phyloP scores from a whole-genome alignment of 2,329 filamentous ascomycete genomes.

The Aspergillus cejpii region DNA sequence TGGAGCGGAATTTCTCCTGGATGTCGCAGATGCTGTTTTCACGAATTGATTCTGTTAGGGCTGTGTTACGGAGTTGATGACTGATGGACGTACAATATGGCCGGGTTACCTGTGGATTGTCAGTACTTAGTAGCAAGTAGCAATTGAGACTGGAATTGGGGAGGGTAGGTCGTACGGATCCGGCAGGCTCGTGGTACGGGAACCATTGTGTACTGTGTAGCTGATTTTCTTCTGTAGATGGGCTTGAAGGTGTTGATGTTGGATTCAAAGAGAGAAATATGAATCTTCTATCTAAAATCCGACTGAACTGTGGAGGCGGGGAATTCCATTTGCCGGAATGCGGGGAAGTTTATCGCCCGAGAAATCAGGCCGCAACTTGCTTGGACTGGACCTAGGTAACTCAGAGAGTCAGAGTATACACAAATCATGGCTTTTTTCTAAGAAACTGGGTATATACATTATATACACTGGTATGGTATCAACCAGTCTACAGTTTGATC shows the following conservation, averaged over 20 bases:
- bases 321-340: conserved; percentile 10
- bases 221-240: background rate
- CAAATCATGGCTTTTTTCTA: background rate
- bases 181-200: conserved; percentile 17
- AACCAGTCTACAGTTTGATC: conserved; percentile 21
- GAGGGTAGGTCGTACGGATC: conserved; percentile 22
- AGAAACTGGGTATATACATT: background rate
- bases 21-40: conserved; percentile 77
- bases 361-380: conserved; percentile 9
- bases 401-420: background rate
- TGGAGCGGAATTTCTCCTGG: conserved; percentile 88
- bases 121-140: conserved; percentile 9
- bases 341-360: conserved; percentile 13
- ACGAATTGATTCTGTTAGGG: no score
- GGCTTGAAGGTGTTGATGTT: background rate
- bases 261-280: no score
- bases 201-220: conserved; percentile 11
- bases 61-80: background rate
- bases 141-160: background rate
- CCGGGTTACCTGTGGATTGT: conserved; percentile 37
- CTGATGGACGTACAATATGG: conserved; percentile 39
- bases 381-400: background rate
- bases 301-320: conserved; percentile 6
- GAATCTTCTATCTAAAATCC: no score
- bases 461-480: background rate